Conservation (phyloP, 192 early-diverging fungal genomes). For the Thamnidium elegans region DNA sequence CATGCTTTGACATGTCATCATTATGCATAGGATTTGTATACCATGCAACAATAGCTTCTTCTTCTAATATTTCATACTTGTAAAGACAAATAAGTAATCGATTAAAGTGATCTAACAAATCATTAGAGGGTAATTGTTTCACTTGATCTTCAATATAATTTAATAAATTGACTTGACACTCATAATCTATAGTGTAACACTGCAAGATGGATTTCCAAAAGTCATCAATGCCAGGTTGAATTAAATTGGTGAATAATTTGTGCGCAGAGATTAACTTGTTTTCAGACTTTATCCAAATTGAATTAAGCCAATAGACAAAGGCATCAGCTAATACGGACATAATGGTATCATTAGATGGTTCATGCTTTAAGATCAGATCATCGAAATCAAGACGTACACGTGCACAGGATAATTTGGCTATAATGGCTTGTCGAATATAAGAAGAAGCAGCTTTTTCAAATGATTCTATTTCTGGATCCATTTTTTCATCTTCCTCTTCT, state of each 20-base stretch:
- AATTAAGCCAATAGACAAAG: slow-evolving; percentile 33
- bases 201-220: slow-evolving; percentile 45
- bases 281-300: not conserved
- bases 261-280: not conserved
- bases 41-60: slow-evolving; percentile 44
- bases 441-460: slow-evolving; percentile 40
- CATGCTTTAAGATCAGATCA: slow-evolving; percentile 45
- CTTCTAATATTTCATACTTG: slow-evolving; percentile 46
- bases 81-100: slow-evolving; percentile 41
- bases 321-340: slow-evolving; percentile 32
- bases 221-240: slow-evolving; percentile 34
- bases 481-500: slow-evolving; percentile 24
- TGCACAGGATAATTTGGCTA: slow-evolving; percentile 38
- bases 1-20: slow-evolving; percentile 23
- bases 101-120: slow-evolving; percentile 36
- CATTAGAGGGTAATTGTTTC: not conserved
- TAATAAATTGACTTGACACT: slow-evolving; percentile 34
- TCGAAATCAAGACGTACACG: slow-evolving; percentile 45
- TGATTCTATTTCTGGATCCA: slow-evolving; percentile 4
- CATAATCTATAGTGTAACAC: slow-evolving; percentile 33
- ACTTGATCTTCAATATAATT: slow-evolving; percentile 22
- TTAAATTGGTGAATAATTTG: slow-evolving; percentile 11
- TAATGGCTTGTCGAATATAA: slow-evolving; percentile 36
- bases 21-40: slow-evolving; percentile 32
- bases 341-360: slow-evolving; percentile 27